These are phyloP conservation scores for Pleomassaria siparia DNA, from an alignment of 2,329 filamentous ascomycete genomes.

Conservation along the genomic window DNA sequence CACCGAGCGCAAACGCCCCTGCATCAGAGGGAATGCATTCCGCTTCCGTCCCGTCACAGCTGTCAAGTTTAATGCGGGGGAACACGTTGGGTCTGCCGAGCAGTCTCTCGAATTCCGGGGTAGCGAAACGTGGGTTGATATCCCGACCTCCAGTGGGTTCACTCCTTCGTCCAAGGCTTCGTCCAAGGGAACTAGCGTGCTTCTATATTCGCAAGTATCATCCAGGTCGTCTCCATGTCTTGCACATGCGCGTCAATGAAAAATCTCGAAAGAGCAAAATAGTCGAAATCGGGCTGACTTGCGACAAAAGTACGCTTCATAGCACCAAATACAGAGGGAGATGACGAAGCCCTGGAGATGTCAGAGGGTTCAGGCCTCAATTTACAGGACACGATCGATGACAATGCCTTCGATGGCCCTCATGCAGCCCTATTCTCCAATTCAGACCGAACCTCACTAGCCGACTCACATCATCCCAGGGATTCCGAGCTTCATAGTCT, in stretches of 20 bases:
- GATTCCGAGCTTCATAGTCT: neutral
- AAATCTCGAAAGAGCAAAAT: too few species aligned
- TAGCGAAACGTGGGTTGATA: constrained; percentile 31
- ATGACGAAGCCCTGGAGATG: constrained; percentile 18
- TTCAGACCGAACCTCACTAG: neutral
- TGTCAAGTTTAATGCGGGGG: constrained; percentile 36
- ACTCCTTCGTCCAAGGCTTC: neutral
- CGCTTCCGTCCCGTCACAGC: constrained; percentile 32
- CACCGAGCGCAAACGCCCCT: constrained; percentile 27
- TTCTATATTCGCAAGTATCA: too few species aligned
- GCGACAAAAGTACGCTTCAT: constrained; percentile 26
- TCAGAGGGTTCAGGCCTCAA: constrained; percentile 6
- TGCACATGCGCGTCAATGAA: too few species aligned
- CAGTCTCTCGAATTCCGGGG: constrained; percentile 28
- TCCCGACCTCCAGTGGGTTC: constrained; percentile 26
- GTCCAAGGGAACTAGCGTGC: neutral
- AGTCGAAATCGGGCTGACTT: too few species aligned
- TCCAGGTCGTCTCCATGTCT: too few species aligned
- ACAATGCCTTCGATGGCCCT: neutral
- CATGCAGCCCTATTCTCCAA: neutral
- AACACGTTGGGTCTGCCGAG: constrained; percentile 32
- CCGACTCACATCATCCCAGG: neutral
- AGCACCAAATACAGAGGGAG: constrained; percentile 28
- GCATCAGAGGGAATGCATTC: constrained; percentile 33
- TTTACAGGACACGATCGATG: neutral